A percentile compares a stretch with the other conserved stretches of the same genome.
These are phyloP conservation scores for Cyamopsis tetragonoloba DNA, from an alignment of 306 rosid genomes.

Conservation along the genomic window DNA sequence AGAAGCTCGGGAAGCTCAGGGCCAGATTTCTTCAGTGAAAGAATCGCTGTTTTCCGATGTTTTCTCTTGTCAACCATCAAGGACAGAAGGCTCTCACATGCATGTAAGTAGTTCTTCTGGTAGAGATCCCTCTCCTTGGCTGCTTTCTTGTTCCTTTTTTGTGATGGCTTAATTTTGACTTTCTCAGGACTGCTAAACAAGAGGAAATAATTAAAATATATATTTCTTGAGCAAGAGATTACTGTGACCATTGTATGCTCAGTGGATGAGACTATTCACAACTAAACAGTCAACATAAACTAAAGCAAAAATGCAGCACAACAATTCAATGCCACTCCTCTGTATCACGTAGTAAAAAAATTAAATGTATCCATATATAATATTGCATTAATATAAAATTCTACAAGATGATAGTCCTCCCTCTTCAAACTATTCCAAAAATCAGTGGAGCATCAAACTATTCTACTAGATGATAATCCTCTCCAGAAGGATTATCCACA, in stretches of 20 bases:
- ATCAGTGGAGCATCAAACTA: too few species aligned
- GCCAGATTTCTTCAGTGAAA: conserved; percentile 70
- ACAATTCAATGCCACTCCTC: neutral
- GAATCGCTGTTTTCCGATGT: conserved; percentile 51
- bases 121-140: conserved; percentile 68
- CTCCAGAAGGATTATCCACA: neutral
- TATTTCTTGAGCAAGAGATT: conserved; percentile 6
- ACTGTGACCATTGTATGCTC: neutral
- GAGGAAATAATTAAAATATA: conserved; percentile 8
- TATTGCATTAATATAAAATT: neutral
- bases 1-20: conserved; percentile 82
- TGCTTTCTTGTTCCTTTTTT: conserved; percentile 57
- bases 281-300: neutral
- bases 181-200: conserved; percentile 64
- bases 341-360: neutral
- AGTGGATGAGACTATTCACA: neutral
- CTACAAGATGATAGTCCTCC: neutral
- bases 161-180: conserved; percentile 51
- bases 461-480: neutral
- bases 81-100: conserved; percentile 84
- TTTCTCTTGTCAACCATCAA: conserved; percentile 50
- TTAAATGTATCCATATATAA: neutral
- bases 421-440: conserved; percentile 1
- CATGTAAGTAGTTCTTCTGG: conserved; percentile 73
- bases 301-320: neutral